Evolutionary conservation across 768 basidiomycete species (phyloP).

Genomic region (Lenzites betulinus): DNA sequence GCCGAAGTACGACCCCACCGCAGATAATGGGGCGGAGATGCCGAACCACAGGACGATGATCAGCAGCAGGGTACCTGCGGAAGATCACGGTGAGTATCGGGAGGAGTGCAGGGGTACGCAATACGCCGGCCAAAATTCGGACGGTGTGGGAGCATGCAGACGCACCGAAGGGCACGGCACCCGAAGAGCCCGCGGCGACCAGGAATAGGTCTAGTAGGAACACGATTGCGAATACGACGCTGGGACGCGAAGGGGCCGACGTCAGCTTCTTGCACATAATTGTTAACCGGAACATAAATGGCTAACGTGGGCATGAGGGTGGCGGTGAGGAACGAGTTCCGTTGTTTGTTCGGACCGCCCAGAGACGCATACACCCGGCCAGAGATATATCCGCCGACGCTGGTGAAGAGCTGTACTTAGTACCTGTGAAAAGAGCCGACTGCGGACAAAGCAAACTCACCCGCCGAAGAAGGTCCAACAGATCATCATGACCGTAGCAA

Average conservation of each 20-base stretch:
- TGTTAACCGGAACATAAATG: background rate
- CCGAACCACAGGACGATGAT: constrained; percentile 91
- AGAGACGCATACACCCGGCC: constrained; percentile 80
- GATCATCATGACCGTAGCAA: constrained; percentile 93
- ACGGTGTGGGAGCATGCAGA: constrained; percentile 1
- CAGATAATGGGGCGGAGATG: constrained; percentile 88
- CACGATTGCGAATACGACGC: constrained; percentile 79
- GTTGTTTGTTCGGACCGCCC: constrained; percentile 74
- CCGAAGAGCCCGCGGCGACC: constrained; percentile 81
- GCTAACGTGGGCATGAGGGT: constrained; percentile 84
- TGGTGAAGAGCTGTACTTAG: constrained; percentile 32
- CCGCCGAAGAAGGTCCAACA: constrained; percentile 94
- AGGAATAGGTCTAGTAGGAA: constrained; percentile 94
- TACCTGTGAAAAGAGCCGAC: background rate
- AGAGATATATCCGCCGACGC: constrained; percentile 88
- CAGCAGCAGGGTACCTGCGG: constrained; percentile 75
- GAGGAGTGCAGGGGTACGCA: background rate
- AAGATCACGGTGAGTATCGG: background rate
- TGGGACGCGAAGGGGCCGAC: constrained; percentile 33
- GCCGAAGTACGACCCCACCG: constrained; percentile 85
- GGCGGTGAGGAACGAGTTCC: constrained; percentile 86
- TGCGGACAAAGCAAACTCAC: constrained; percentile 40
- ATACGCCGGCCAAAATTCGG: background rate
- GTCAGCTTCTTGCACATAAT: background rate
- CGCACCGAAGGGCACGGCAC: constrained; percentile 92